phyloP scores from a whole-genome alignment of 140 eudicot genomes.

The Stevia rebaudiana region DNA sequence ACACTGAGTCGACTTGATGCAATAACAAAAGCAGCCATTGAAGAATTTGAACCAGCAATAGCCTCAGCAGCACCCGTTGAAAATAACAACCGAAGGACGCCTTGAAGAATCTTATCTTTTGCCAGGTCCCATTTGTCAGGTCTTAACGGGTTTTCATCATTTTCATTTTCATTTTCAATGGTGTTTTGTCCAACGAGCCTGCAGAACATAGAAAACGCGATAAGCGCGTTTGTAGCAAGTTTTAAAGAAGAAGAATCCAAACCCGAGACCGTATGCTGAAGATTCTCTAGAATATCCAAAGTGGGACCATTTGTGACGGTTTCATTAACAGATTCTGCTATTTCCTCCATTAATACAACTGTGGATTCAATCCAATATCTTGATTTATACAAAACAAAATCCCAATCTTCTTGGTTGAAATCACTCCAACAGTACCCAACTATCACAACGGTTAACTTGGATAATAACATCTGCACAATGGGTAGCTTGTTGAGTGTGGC shows the following conservation, averaged over 20 bases:
- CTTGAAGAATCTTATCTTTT: slow-evolving; percentile 62
- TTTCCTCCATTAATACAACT: slow-evolving; percentile 77
- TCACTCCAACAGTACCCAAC: slow-evolving; percentile 86
- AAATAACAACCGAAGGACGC: slow-evolving; percentile 76
- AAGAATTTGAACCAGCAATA: slow-evolving; percentile 44
- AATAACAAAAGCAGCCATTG: slow-evolving; percentile 50
- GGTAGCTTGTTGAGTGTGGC: slow-evolving; percentile 54
- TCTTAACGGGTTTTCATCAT: slow-evolving; percentile 34
- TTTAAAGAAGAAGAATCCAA: slow-evolving; percentile 34
- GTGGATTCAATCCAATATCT: slow-evolving; percentile 85
- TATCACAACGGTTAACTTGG: slow-evolving; percentile 54
- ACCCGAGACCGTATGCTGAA: slow-evolving; percentile 33
- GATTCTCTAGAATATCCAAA: slow-evolving; percentile 34
- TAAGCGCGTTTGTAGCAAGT: slow-evolving; percentile 61
- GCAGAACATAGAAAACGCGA: slow-evolving; percentile 50
- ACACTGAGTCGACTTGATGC: slow-evolving; percentile 50
- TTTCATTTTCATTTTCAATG: slow-evolving; percentile 28
- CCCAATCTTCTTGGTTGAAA: slow-evolving; percentile 82
- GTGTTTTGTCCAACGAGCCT: slow-evolving; percentile 26
- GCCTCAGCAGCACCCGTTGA: slow-evolving; percentile 85
- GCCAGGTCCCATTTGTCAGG: slow-evolving; percentile 49
- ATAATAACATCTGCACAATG: slow-evolving; percentile 50
- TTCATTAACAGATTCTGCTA: slow-evolving; percentile 69
- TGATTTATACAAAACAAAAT: slow-evolving; percentile 53
- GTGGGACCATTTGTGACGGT: slow-evolving; percentile 25